Evolutionary conservation across 495 filamentous ascomycete species (phyloP), one percentile per base, ranked within the genome.

Genomic region (Aspergillus hancockii): DNA sequence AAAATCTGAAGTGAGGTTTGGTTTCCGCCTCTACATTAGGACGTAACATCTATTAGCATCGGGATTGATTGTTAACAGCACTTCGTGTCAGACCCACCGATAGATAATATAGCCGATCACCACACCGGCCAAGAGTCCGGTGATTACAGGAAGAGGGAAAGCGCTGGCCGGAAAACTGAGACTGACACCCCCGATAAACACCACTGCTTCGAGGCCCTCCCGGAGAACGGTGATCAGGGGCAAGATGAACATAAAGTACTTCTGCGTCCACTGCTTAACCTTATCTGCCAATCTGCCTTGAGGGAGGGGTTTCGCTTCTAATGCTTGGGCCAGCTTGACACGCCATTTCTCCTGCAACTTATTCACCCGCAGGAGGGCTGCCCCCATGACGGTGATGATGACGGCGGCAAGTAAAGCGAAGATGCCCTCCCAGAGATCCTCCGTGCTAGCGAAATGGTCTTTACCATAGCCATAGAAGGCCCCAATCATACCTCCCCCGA

Each of bases 341-440:
- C 84, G 83, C 91, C 91, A 96, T 69, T 92, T 92, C 47, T 90
- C 89, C 68, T 92, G 88, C 67, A 93, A 82, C 73, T 93, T 93
- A 50, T 85, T 88, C 43, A 96, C 84, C n/a, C 91, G 83, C 8
- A 96, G 77, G 22, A 94, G 81, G 9, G 89, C 89, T 12, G 85
- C 85, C 28, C 91, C 91, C 69, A 94, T 86, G 52, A 91, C 65
- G 34, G 88, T 86, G 67, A 96, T 93, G 69, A 96, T 89, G 50
- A 93, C 49, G 13, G 83, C 79, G 0, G 91, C 88, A 36, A 93
- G 55, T 32, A 93, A 72, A 13, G 79, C 80, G 55, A 96, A 88
- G 8, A 85, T 77, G 55, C 90, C 91, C 67, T 96, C 91, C 82
- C 90, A 93, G 54, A 90, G 81, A 67, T 88, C 75, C 62, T 93